phyloP scores from a whole-genome alignment of 1,139 yeast species.

The Blastobotrys indianensis region DNA sequence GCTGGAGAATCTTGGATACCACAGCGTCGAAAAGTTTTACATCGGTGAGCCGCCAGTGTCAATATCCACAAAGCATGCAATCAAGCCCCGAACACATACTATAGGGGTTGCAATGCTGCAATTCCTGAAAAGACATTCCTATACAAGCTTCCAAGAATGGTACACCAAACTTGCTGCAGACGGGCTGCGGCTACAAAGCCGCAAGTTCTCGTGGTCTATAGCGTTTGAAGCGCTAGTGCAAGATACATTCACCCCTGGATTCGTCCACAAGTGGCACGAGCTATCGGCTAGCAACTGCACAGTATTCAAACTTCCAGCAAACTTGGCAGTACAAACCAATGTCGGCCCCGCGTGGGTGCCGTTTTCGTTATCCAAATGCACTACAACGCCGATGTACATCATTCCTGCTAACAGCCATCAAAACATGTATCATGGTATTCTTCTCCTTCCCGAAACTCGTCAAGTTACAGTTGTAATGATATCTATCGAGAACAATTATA shows the following conservation, averaged over 20 bases:
- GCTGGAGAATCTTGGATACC: too few relatives aligned
- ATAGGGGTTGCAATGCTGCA: too few relatives aligned
- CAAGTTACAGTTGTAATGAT: background rate
- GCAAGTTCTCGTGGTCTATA: background rate
- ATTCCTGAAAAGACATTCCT: too few relatives aligned
- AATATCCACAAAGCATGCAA: too few relatives aligned
- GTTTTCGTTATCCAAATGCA: background rate
- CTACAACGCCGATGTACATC: background rate
- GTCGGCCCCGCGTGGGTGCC: background rate
- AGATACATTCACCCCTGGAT: background rate
- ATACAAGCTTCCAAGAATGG: too few relatives aligned
- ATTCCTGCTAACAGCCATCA: conserved; percentile 2
- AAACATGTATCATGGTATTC: conserved; percentile 1
- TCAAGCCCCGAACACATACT: too few relatives aligned
- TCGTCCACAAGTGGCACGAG: conserved; percentile 1
- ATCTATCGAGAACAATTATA: background rate
- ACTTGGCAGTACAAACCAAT: background rate
- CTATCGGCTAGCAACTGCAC: background rate
- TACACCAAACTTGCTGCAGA: too few relatives aligned
- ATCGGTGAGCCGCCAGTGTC: too few relatives aligned
- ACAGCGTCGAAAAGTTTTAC: too few relatives aligned
- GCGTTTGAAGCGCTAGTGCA: background rate
- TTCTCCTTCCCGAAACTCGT: background rate
- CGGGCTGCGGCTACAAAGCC: too few relatives aligned
- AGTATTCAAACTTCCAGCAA: background rate